phyloP scores from a whole-genome alignment of 1,284 basidiomycete species.

The Cutaneotrichosporon sp. region DNA sequence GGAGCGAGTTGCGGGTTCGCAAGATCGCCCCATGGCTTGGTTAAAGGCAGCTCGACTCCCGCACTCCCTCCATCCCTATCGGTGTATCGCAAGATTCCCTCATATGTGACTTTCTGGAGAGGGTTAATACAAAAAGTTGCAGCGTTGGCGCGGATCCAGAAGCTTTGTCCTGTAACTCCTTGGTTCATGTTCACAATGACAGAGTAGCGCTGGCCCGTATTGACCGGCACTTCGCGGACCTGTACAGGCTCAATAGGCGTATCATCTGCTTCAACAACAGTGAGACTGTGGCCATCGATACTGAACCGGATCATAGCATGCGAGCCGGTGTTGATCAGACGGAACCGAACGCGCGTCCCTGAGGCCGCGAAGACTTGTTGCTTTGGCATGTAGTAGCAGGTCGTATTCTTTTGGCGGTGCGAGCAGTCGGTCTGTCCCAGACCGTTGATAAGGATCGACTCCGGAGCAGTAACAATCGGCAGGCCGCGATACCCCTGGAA shows the following conservation, averaged over 20 bases:
- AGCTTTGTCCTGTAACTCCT: conserved; percentile 27
- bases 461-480: conserved; percentile 15
- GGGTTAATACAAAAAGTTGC: conserved; percentile 17
- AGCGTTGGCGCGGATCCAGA: conserved; percentile 35
- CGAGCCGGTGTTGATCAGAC: conserved; percentile 25
- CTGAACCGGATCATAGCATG: conserved; percentile 18
- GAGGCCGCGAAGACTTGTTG: background rate
- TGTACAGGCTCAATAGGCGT: conserved; percentile 22
- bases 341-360: conserved; percentile 12
- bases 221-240: conserved; percentile 25
- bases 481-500: conserved; percentile 1
- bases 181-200: conserved; percentile 34
- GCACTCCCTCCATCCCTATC: background rate
- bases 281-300: conserved; percentile 29
- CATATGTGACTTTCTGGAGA: background rate
- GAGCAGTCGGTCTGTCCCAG: conserved; percentile 14
- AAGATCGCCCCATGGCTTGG: conserved; percentile 3
- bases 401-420: background rate
- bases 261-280: conserved; percentile 34
- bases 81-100: conserved; percentile 6
- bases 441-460: conserved; percentile 32
- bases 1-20: background rate
- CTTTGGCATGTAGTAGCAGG: background rate
- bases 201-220: conserved; percentile 36
- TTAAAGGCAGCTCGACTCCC: background rate